These are phyloP conservation scores for Leccinum ochraceum DNA, from an alignment of 768 basidiomycete species.

Conservation along the genomic window DNA sequence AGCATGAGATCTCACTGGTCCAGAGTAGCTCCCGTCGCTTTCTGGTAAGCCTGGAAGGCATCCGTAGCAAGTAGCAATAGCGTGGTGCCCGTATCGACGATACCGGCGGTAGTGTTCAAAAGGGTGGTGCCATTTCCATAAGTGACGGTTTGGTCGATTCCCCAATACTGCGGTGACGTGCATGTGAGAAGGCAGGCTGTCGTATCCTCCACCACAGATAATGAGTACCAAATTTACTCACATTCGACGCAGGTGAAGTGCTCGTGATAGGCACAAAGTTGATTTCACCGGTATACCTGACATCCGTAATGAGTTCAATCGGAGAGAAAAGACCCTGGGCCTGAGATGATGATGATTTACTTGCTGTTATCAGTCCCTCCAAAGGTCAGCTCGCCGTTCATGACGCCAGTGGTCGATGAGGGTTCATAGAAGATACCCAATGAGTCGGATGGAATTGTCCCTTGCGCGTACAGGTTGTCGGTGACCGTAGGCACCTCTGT, in stretches of 20 bases:
- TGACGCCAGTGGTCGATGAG: constrained; percentile 49
- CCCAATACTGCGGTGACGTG: constrained; percentile 41
- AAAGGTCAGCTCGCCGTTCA: constrained; percentile 58
- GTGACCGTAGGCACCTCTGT: constrained; percentile 51
- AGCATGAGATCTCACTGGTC: constrained; percentile 42
- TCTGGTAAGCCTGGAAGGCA: constrained; percentile 56
- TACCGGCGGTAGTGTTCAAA: constrained; percentile 41
- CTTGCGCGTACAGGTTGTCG: constrained; percentile 53
- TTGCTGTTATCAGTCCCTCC: constrained; percentile 51
- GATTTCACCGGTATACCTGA: constrained; percentile 36
- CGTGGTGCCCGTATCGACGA: constrained; percentile 53
- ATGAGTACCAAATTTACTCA: constrained; percentile 12
- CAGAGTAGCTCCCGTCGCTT: constrained; percentile 52
- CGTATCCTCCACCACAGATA: not conserved
- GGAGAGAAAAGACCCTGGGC: not conserved
- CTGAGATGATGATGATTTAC: constrained; percentile 22
- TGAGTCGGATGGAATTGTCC: constrained; percentile 44
- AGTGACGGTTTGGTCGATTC: constrained; percentile 42
- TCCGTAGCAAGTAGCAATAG: constrained; percentile 58
- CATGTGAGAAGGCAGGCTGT: constrained; percentile 1
- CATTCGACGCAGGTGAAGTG: constrained; percentile 44
- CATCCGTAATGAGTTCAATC: not conserved
- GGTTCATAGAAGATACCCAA: constrained; percentile 57
- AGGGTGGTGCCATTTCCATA: constrained; percentile 39
- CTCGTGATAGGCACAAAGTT: constrained; percentile 43